Base-by-base conservation (phyloP, 805 yeast genomes). In the baker's yeast (Saccharomyces cerevisiae) region DNA sequence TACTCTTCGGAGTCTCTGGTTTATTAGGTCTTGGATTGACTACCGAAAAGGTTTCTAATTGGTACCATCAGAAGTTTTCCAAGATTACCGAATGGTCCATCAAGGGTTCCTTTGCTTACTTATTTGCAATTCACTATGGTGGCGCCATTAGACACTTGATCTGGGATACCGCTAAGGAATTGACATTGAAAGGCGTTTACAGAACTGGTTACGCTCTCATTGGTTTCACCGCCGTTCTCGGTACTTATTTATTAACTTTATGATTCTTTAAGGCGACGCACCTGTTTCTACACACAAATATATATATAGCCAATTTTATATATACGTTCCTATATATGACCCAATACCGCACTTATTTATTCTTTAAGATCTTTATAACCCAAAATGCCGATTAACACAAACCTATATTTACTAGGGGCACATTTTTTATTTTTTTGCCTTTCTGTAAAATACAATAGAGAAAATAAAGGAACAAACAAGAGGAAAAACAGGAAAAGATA, bases 71-170 rank as follows among this genome's bases (percentile, higher is more conserved):
- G 41, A 77, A 83, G 22, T 76, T 87, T 59, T 94, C 96, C 47
- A 68, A 80, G 21, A 77, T 76, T 53, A 75, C 79, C 46, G 87
- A 90, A 73, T 61, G 80, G 55, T 75, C 77, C 26, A 74, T 82
- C 55, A 94, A 94, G 77, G 83, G 85, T 51, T 66, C 81, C 46
- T 81, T 85, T 67, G 82, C 94, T 8, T 81, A 81, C 76, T 91
- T 97, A 61, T 89, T 94, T 72, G 86, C 87, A 30, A 90, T 81
- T 85, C 99, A 94, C 73, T 66, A 80, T 49, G 81, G 78, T 70
- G 89, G 91, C 70, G 97, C 98, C 64, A 57, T 92, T 59, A 89
- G 99, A 80, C 99, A 94, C 72, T 76, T 92, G 72, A 68, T 88
- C 53, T 94, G 99, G 99, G 99, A 94, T 71, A 70, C 83, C 52